Evolutionary conservation across 345 rosid species (phyloP).

Genomic region (Raphanus raphanistrum): DNA sequence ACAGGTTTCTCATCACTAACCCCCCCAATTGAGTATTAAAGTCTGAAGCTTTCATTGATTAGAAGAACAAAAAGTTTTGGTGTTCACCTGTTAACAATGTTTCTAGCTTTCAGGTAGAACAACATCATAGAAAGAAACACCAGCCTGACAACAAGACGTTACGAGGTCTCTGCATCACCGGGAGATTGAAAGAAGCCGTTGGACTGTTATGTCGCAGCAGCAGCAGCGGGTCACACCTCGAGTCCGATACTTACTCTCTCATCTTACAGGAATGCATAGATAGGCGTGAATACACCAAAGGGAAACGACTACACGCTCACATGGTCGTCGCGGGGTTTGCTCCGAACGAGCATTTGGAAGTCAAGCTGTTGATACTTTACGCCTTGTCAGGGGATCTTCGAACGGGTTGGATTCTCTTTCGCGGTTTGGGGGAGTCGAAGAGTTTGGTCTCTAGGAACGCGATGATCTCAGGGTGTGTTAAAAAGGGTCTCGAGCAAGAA

Average conservation of each 20-base stretch:
- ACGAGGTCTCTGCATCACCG: constrained; percentile 57
- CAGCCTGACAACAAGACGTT: constrained; percentile 57
- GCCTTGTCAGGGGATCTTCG: constrained; percentile 54
- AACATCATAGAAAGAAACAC: constrained; percentile 33
- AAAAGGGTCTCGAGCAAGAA: constrained; percentile 47
- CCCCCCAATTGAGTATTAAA: not conserved
- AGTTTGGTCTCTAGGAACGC: constrained; percentile 59
- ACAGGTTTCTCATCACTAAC: constrained; percentile 50
- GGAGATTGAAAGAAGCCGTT: constrained; percentile 69
- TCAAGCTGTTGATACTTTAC: constrained; percentile 59
- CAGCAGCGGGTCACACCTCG: constrained; percentile 36
- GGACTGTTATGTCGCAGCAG: constrained; percentile 46
- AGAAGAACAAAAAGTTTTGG: too few relatives aligned
- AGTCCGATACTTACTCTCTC: constrained; percentile 48
- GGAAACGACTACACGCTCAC: constrained; percentile 68
- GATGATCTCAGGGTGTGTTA: constrained; percentile 60
- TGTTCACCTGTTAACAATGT: constrained; percentile 32
- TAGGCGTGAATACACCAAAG: constrained; percentile 45
- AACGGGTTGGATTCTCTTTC: constrained; percentile 47
- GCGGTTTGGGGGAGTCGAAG: constrained; percentile 21
- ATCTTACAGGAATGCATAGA: constrained; percentile 70
- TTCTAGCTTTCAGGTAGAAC: constrained; percentile 70
- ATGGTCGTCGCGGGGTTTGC: constrained; percentile 58
- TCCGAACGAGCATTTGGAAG: constrained; percentile 52
- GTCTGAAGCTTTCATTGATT: not conserved